Evolutionary conservation across 2,329 filamentous ascomycete species (phyloP).

Genomic region (Xylariaceae sp.): DNA sequence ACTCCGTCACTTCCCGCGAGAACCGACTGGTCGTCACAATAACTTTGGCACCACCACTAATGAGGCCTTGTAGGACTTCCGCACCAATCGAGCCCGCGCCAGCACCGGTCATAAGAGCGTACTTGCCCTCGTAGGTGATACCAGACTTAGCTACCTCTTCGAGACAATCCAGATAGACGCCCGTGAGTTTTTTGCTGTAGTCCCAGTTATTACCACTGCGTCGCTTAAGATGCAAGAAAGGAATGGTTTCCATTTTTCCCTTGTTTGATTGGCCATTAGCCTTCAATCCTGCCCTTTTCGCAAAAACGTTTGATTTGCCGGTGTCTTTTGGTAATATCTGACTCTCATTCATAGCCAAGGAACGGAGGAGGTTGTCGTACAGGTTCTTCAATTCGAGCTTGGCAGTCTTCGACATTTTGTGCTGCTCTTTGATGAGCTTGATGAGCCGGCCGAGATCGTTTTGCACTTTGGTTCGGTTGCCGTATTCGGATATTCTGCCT

Average conservation of each 20-base stretch:
- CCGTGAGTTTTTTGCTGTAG: slow-evolving; percentile 98
- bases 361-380: slow-evolving; percentile 90
- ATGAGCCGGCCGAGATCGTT: slow-evolving; percentile 92
- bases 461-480: slow-evolving; percentile 96
- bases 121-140: slow-evolving; percentile 89
- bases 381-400: slow-evolving; percentile 94
- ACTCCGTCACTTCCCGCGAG: slow-evolving; percentile 95
- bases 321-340: slow-evolving; percentile 91
- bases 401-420: slow-evolving; percentile 93
- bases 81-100: slow-evolving; percentile 97
- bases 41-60: slow-evolving; percentile 95
- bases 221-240: slow-evolving; percentile 94
- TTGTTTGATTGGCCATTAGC: slow-evolving; percentile 55
- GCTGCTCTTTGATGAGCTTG: slow-evolving; percentile 97
- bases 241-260: slow-evolving; percentile 94
- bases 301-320: slow-evolving; percentile 50
- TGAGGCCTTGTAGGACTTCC: slow-evolving; percentile 89
- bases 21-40: slow-evolving; percentile 95
- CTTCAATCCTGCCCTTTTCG: slow-evolving; percentile 48
- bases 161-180: slow-evolving; percentile 83
- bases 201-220: slow-evolving; percentile 94
- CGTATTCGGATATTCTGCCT: slow-evolving; percentile 97
- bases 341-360: slow-evolving; percentile 94
- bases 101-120: slow-evolving; percentile 96
- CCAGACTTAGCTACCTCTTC: slow-evolving; percentile 83